A percentile compares a stretch with the other conserved stretches of the same genome.
Conservation (phyloP, 164 flowering plant genomes). For the Vitis rupestris region DNA sequence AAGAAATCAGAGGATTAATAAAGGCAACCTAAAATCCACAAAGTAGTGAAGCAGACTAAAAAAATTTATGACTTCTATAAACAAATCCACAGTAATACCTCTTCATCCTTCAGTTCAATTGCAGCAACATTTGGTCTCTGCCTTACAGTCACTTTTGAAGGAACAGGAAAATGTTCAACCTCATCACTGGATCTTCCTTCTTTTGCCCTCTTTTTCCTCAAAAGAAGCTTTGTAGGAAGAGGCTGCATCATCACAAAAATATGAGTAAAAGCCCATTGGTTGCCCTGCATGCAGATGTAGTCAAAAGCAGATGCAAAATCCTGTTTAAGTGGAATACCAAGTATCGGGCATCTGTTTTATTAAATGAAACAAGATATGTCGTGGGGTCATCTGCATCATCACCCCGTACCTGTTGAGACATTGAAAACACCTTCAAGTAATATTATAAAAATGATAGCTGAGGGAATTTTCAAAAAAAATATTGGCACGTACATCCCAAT, state of each 20-base stretch:
- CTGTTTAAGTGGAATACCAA: constrained; percentile 42
- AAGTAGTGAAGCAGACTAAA: no score
- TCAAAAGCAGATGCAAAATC: not conserved
- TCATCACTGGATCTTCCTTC: constrained; percentile 83
- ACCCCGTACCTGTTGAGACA: constrained; percentile 67
- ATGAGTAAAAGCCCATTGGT: constrained; percentile 3
- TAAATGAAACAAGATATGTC: constrained; percentile 76
- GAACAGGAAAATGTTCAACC: constrained; percentile 79
- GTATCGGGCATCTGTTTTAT: constrained; percentile 78
- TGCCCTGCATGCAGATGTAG: not conserved
- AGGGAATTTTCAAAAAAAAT: constrained; percentile 1
- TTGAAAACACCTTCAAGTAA: constrained; percentile 5
- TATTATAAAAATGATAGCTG: not conserved
- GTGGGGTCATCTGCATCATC: constrained; percentile 83
- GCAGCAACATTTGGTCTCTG: constrained; percentile 49
- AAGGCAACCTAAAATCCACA: not conserved
- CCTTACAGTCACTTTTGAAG: constrained; percentile 77
- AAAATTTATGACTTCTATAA: not conserved
- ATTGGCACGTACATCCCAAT: constrained; percentile 83
- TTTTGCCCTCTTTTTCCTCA: constrained; percentile 80
- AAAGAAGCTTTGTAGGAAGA: constrained; percentile 77
- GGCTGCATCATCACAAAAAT: constrained; percentile 57
- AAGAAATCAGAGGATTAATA: not conserved
- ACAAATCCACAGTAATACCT: constrained; percentile 26
- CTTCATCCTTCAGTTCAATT: constrained; percentile 53